A percentile compares a stretch with the other conserved stretches of the same genome.
Evolutionary conservation across 768 basidiomycete species (phyloP).

Genomic region (Clitopilus hobsonii): DNA sequence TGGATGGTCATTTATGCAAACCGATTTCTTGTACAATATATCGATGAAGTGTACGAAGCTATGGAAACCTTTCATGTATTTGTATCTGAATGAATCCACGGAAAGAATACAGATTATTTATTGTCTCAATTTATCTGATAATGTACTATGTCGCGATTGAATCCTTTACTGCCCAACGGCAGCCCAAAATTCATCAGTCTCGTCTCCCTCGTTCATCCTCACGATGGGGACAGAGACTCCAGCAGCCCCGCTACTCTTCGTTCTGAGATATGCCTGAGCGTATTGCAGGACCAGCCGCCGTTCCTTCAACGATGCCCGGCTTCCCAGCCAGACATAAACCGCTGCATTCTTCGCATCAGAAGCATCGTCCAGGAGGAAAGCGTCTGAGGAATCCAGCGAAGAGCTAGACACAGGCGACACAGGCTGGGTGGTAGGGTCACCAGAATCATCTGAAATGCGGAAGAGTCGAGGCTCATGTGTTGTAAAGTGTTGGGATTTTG

Average conservation of each 20-base stretch:
- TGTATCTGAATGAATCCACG: no score
- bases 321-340: conserved; percentile 59
- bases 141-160: no score
- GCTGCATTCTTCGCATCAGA: conserved; percentile 28
- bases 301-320: conserved; percentile 39
- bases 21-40: no score
- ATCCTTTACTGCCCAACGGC: conserved; percentile 3
- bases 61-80: not conserved
- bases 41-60: no score
- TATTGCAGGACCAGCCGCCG: conserved; percentile 49
- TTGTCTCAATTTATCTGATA: no score
- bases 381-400: conserved; percentile 42
- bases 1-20: no score
- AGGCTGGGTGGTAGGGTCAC: conserved; percentile 30
- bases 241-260: conserved; percentile 19
- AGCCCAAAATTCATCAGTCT: conserved; percentile 33
- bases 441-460: conserved; percentile 43
- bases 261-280: conserved; percentile 49
- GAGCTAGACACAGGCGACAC: conserved; percentile 24
- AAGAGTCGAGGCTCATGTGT: conserved; percentile 15
- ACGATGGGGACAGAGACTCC: conserved; percentile 37
- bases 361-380: conserved; percentile 40
- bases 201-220: conserved; percentile 50
- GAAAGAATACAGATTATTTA: no score
- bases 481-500: conserved; percentile 8